Evolutionary conservation across 257 asterid species (phyloP), one percentile per base, ranked within the genome.

Genomic region (Primulina huaijiensis): DNA sequence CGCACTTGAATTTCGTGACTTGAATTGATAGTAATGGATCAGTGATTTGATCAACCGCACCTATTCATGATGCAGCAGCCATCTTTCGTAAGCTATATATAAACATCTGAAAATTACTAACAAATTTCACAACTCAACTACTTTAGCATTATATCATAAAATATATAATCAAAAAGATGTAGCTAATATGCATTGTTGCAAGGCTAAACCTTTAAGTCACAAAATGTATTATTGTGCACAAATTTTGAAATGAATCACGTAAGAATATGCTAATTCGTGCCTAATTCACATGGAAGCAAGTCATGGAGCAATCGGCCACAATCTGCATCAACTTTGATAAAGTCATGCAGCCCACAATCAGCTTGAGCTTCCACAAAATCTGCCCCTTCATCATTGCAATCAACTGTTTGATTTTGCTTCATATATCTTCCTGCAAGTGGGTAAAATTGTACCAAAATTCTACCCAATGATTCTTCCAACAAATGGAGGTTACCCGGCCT

Each of bases 1-100:
- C 88, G 12, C 85, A 80, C 16, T 20, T 7, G 23, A 84, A 75
- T 72, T 50, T 71, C 33, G 66, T 70, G 68, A 70, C 34, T 17
- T 65, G 79, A 1, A 75, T 50, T 0, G 72, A 75, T 5, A 75
- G 66, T 33, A 69, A 69, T 14, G 72, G 79, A 33, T 75, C 72
- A 10, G 57, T 40, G 7, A 30, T 63, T 63, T 70, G 69, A 7
- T 75, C 79, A 0, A 71, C 72, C 0, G 64, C 75, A 8, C 50
- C 50, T 38, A 2, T 38, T 38, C 50, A 38, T 38, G 10, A 38
- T 38, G 4, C 4, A 38, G 50, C 50, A 38, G 50, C 50, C 50
- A 38, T 10, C 16, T 38, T 23, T 23, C 6, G 16, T 38, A 38
- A 38, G 50, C 4, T 38, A 38, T 38, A 38, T 38, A 38, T 38